Percentiles rank a stretch among this genome's conserved stretches.
phyloP scores from a whole-genome alignment of 768 basidiomycete species.

The Psilocybe cubensis region DNA sequence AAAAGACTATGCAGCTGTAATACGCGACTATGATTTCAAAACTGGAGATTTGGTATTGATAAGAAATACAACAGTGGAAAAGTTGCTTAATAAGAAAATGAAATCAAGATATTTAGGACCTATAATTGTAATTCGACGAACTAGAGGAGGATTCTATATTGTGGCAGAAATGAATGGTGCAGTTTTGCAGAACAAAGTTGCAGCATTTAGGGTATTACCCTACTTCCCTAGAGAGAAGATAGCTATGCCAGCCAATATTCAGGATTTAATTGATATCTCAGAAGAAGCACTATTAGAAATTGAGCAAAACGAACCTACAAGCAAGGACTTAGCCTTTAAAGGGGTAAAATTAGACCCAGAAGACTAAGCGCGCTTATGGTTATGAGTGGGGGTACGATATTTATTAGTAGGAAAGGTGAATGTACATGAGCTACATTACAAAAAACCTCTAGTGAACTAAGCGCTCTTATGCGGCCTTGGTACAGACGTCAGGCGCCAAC shows the following conservation, averaged over 20 bases:
- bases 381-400: no score
- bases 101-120: conserved; percentile 39
- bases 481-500: neutral
- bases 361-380: neutral
- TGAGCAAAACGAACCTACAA: conserved; percentile 11
- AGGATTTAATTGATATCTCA: neutral
- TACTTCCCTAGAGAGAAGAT: neutral
- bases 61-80: conserved; percentile 33
- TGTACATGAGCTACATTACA: neutral
- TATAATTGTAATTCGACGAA: conserved; percentile 30
- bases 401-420: no score
- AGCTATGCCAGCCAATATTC: neutral
- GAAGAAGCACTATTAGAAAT: neutral
- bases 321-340: neutral
- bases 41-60: conserved; percentile 37
- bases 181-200: neutral
- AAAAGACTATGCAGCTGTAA: neutral
- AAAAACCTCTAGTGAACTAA: neutral
- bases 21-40: conserved; percentile 25
- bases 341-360: neutral
- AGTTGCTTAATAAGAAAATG: conserved; percentile 26
- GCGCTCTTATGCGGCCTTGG: neutral
- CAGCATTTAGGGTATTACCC: neutral
- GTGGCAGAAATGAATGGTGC: conserved; percentile 12
- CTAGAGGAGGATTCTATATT: conserved; percentile 30